These are phyloP conservation scores for Plectosphaerella plurivora DNA, from an alignment of 2,329 filamentous ascomycete species.

Conservation along the genomic window DNA sequence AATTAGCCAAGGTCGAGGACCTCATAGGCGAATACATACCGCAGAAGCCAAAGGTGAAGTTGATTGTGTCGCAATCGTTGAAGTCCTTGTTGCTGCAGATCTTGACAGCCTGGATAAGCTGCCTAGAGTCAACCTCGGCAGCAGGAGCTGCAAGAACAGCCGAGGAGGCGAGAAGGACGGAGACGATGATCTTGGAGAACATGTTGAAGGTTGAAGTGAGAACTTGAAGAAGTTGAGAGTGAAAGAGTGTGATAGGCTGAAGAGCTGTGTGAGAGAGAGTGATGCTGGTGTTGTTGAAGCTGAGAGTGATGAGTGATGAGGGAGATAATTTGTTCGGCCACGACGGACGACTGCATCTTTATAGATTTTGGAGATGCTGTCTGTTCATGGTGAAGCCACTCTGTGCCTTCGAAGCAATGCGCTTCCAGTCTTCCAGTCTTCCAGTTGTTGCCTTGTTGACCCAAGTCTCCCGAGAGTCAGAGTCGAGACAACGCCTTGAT, in stretches of 20 bases:
- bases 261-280: not conserved
- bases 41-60: conserved; percentile 8
- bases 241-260: not conserved
- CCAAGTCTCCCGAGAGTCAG: too few relatives aligned
- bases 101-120: conserved; percentile 1
- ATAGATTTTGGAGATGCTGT: not conserved
- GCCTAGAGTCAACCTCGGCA: not conserved
- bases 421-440: too few relatives aligned
- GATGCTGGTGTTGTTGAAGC: not conserved
- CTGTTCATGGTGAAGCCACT: not conserved
- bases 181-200: conserved; percentile 8
- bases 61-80: conserved; percentile 5
- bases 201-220: conserved; percentile 1
- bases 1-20: not conserved
- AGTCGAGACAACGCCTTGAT: too few relatives aligned
- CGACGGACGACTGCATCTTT: not conserved
- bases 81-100: conserved; percentile 6
- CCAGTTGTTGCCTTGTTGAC: too few relatives aligned
- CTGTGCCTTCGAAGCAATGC: too few relatives aligned
- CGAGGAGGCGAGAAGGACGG: conserved; percentile 4
- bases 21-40: not conserved
- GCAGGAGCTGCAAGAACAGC: conserved; percentile 5
- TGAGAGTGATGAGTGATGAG: conserved; percentile 1
- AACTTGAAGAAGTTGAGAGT: not conserved
- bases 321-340: not conserved